A percentile compares a stretch with the other conserved stretches of the same genome.
Evolutionary conservation across 2,329 filamentous ascomycete genomes (phyloP).

Genomic region (Aureobasidium sp.): DNA sequence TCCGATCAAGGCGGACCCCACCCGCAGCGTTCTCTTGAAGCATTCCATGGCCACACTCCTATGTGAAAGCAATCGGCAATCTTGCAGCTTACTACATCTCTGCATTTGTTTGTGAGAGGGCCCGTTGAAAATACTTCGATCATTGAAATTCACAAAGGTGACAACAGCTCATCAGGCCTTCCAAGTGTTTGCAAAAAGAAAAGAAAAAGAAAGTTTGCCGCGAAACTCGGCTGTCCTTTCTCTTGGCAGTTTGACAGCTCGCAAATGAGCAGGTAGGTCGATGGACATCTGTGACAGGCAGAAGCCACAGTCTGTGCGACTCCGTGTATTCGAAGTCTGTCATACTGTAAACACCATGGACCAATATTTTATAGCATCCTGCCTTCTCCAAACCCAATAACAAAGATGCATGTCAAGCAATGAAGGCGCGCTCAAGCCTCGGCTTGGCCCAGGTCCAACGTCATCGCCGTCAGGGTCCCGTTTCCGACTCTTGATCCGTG

Average conservation of each 20-base stretch:
- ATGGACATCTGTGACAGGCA: neutral
- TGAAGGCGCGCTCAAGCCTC: neutral
- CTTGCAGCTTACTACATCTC: too few species aligned
- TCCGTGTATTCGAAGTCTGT: neutral
- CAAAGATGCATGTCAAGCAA: conserved; percentile 7
- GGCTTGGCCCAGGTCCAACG: conserved; percentile 1
- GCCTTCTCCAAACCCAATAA: neutral
- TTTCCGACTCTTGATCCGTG: conserved; percentile 1
- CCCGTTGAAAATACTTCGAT: too few species aligned
- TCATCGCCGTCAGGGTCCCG: conserved; percentile 3
- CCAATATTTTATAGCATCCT: neutral
- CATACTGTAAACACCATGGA: neutral
- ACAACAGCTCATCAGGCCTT: neutral
- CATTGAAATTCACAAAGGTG: too few species aligned
- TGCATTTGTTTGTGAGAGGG: too few species aligned
- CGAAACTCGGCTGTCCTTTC: neutral
- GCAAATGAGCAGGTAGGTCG: neutral
- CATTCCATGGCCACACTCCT: too few species aligned
- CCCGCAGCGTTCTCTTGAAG: too few species aligned
- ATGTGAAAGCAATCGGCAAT: too few species aligned
- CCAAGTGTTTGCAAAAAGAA: neutral
- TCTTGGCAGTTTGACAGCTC: neutral
- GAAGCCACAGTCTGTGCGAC: neutral
- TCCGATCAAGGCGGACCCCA: too few species aligned
- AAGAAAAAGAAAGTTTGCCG: conserved; percentile 5